phyloP scores from a whole-genome alignment of 495 filamentous ascomycete genomes.

The Paragyromitra xinjiangensis region DNA sequence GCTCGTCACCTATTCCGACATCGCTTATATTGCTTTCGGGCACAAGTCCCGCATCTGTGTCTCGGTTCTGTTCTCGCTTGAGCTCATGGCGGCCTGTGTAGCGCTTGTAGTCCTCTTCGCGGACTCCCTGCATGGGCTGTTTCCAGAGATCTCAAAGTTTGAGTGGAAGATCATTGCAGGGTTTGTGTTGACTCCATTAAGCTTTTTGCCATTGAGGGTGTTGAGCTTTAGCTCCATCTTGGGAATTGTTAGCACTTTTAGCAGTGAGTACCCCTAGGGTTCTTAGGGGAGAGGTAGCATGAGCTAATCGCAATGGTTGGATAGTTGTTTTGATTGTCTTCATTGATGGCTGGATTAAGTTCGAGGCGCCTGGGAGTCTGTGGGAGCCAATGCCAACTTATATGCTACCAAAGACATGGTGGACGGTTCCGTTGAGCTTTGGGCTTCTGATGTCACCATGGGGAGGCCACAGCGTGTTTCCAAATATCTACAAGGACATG shows the following conservation, averaged over 20 bases:
- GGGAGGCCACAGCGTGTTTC: slow-evolving; percentile 95
- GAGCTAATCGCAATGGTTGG: neutral
- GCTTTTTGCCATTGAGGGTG: slow-evolving; percentile 82
- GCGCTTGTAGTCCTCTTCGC: slow-evolving; percentile 93
- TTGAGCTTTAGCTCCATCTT: slow-evolving; percentile 90
- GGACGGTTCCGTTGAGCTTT: slow-evolving; percentile 87
- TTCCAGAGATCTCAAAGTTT: slow-evolving; percentile 74
- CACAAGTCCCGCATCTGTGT: slow-evolving; percentile 78
- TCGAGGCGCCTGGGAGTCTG: slow-evolving; percentile 80
- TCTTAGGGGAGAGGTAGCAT: neutral
- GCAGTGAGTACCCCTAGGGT: slow-evolving; percentile 68
- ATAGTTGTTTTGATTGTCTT: slow-evolving; percentile 81
- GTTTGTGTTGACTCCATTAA: slow-evolving; percentile 79
- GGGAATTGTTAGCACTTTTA: slow-evolving; percentile 85
- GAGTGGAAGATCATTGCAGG: slow-evolving; percentile 91
- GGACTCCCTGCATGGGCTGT: slow-evolving; percentile 81
- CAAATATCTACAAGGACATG: slow-evolving; percentile 98
- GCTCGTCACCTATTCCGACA: slow-evolving; percentile 87
- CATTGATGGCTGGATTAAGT: slow-evolving; percentile 85
- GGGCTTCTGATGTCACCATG: slow-evolving; percentile 97
- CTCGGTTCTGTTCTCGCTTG: slow-evolving; percentile 84
- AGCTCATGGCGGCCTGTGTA: slow-evolving; percentile 87
- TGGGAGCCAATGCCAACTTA: slow-evolving; percentile 80
- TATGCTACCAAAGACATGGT: slow-evolving; percentile 85
- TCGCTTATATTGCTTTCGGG: slow-evolving; percentile 94